A percentile compares a stretch with the other conserved stretches of the same genome.
Evolutionary conservation across 495 filamentous ascomycete genomes (phyloP).

Genomic region (Trichoderma virens): DNA sequence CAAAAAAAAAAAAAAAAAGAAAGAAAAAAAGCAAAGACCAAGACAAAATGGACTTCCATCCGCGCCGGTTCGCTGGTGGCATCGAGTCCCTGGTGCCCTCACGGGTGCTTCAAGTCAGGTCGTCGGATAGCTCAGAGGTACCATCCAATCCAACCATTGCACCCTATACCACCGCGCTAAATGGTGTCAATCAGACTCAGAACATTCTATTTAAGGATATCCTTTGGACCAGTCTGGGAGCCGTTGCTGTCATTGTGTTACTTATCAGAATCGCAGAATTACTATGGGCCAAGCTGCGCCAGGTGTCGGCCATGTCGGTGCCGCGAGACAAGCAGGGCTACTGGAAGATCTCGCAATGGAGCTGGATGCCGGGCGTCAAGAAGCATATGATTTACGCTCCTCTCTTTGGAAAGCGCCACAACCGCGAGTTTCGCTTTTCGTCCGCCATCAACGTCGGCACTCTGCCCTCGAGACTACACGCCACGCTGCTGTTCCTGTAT

Average conservation of each 20-base stretch:
- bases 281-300: slow-evolving; percentile 36
- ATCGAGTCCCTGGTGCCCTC: slow-evolving; percentile 11
- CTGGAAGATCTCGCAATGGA: slow-evolving; percentile 39
- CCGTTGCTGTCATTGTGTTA: slow-evolving; percentile 37
- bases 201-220: slow-evolving; percentile 41
- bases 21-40: slow-evolving; percentile 1
- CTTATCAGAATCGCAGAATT: slow-evolving; percentile 36
- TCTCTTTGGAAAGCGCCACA: slow-evolving; percentile 72
- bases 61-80: slow-evolving; percentile 18
- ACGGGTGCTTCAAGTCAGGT: neutral
- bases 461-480: slow-evolving; percentile 77
- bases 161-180: slow-evolving; percentile 39
- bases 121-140: slow-evolving; percentile 5
- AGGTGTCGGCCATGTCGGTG: slow-evolving; percentile 40
- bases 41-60: slow-evolving; percentile 19
- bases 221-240: slow-evolving; percentile 44
- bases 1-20: slow-evolving; percentile 1
- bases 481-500: slow-evolving; percentile 58
- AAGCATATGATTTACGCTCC: slow-evolving; percentile 78
- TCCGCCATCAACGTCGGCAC: slow-evolving; percentile 74
- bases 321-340: slow-evolving; percentile 37
- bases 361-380: slow-evolving; percentile 57
- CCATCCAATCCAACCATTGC: slow-evolving; percentile 33
- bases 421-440: slow-evolving; percentile 74
- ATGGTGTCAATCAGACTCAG: slow-evolving; percentile 42